Conservation (phyloP, 75 land plant genomes). For the Picea sitchensis region DNA sequence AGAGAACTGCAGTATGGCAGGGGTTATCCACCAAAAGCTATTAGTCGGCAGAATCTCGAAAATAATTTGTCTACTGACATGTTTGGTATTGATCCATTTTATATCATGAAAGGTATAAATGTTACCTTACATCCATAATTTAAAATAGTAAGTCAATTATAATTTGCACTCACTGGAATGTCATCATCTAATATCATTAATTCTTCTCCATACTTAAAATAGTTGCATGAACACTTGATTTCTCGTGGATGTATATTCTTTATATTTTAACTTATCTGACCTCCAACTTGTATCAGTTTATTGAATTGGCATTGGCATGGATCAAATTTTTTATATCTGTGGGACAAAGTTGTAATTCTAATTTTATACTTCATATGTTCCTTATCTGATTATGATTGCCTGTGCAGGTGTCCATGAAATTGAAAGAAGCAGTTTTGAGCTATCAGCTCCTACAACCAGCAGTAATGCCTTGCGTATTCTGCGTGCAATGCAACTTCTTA, state of each 20-base stretch:
- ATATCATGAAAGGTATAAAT: constrained; percentile 64
- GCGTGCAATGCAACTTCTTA: constrained; percentile 93
- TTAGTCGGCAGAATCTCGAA: neutral
- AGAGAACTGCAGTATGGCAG: neutral
- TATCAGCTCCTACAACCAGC: constrained; percentile 87
- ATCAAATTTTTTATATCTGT: neutral
- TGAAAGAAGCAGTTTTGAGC: constrained; percentile 47
- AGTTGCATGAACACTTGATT: no score
- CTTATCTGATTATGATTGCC: neutral
- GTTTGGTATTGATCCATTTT: constrained; percentile 90
- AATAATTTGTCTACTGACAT: constrained; percentile 16
- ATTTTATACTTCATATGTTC: neutral
- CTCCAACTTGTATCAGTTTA: neutral
- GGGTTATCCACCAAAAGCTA: neutral
- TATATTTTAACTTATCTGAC: neutral
- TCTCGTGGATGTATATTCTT: neutral
- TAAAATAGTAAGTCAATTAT: neutral
- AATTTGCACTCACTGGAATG: neutral
- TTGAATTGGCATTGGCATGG: neutral
- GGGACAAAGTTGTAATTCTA: neutral
- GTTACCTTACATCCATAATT: no score
- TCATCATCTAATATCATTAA: neutral
- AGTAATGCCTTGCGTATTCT: constrained; percentile 79
- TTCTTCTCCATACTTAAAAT: no score
- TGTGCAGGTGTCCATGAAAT: constrained; percentile 29